These are phyloP conservation scores for Alternaria triticina DNA, from an alignment of 2,329 filamentous ascomycete species.

Conservation along the genomic window DNA sequence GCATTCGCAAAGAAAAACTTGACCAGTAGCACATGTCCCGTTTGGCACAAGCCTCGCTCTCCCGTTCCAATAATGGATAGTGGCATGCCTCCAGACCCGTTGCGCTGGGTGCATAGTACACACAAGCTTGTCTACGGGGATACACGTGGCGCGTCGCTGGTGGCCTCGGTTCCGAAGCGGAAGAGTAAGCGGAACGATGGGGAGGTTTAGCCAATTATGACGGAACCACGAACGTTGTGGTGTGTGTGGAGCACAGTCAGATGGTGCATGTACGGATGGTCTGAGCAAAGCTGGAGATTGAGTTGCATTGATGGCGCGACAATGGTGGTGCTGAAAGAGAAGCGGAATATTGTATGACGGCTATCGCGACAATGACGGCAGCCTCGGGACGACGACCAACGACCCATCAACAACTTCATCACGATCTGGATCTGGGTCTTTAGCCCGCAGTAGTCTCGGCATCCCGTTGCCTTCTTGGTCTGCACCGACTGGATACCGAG, in stretches of 20 bases:
- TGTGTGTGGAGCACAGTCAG: slow-evolving; percentile 13
- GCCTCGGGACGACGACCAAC: background rate
- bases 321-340: slow-evolving; percentile 11
- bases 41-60: slow-evolving; percentile 16
- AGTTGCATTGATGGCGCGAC: slow-evolving; percentile 17
- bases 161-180: slow-evolving; percentile 28
- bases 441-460: slow-evolving; percentile 6
- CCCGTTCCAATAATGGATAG: slow-evolving; percentile 10
- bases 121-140: slow-evolving; percentile 23
- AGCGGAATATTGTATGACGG: slow-evolving; percentile 1
- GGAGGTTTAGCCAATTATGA: slow-evolving; percentile 30
- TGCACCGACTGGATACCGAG: background rate
- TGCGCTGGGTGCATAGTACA: slow-evolving; percentile 10
- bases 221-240: slow-evolving; percentile 1
- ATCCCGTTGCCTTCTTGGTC: slow-evolving; percentile 2
- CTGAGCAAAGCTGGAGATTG: slow-evolving; percentile 13
- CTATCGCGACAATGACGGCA: slow-evolving; percentile 15
- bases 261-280: slow-evolving; percentile 12
- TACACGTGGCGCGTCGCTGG: slow-evolving; percentile 48
- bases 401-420: background rate
- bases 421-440: slow-evolving; percentile 6
- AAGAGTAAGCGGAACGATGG: slow-evolving; percentile 22
- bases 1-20: slow-evolving; percentile 22
- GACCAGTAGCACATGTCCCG: slow-evolving; percentile 3
- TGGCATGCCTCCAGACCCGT: slow-evolving; percentile 31